Base-by-base conservation (phyloP, 1,284 basidiomycete species). In the Kalmanozyma brasiliensis region DNA sequence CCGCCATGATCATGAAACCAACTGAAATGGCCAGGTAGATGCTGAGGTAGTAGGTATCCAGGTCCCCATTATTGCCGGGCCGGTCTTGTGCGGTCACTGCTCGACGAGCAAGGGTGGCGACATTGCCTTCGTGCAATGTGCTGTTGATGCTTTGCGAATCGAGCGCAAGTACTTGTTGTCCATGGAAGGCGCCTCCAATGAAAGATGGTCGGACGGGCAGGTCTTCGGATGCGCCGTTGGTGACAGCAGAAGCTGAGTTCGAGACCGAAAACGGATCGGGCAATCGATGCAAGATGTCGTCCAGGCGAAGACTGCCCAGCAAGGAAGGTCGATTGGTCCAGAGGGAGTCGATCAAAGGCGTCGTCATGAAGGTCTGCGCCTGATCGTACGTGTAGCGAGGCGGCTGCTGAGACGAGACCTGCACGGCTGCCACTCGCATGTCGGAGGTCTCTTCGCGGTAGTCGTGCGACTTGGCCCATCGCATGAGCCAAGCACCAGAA, bases 391-490 rank as follows among this genome's bases (percentile, higher is more conserved):
- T 59, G 24, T 47, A 30, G 19, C 36, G 37, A 34, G 46, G 19
- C 19, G 34, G 35, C 13, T 33, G 53, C 38, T 53, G 40, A 14
- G 46, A 33, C 23, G 52, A 14, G 10, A 29, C 30, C 7, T 8
- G 29, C 9, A 29, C 16, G 24, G 49, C 37, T 22, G 49, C 49
- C 11, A 67, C 30, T 7, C 46, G 47, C 3, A 44, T 13, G 30
- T 17, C 42, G 2, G 35, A 23, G 5, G 46, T 17, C 35, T 65
- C 55, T 22, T 66, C 47, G 16, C 46, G 48, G 29, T 67, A 58
- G 16, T 77, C 73, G 52, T 80, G 79, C 30, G 77, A 76, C 9
- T 57, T 52, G 16, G 80, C 80, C 80, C 80, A 82, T 42, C 60
- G 45, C 38, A 76, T 73, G n/a, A 82, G 63, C 80, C 79, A 81